Evolutionary conservation across 179 eudicot species (phyloP).

Genomic region (Amaranthus tricolor): DNA sequence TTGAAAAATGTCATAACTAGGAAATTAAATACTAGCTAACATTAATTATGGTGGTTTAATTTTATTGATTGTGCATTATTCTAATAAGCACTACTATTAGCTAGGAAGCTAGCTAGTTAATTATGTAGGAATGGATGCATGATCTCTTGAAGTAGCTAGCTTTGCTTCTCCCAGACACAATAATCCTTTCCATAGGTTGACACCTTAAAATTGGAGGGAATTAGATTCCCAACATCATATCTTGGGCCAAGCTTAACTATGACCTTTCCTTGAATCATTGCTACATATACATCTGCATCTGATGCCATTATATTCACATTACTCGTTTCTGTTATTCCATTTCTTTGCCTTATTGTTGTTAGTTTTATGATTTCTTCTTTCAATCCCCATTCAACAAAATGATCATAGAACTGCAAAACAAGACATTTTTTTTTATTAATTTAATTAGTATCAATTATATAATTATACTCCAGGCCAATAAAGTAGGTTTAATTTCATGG

Average conservation of each 20-base stretch:
- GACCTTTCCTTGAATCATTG: slow-evolving; percentile 20
- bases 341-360: slow-evolving; percentile 3
- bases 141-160: background rate
- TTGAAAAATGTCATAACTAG: too few relatives aligned
- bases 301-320: slow-evolving; percentile 18
- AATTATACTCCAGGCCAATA: too few relatives aligned
- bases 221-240: slow-evolving; percentile 15
- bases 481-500: too few relatives aligned
- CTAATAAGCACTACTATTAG: too few relatives aligned
- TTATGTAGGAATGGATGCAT: too few relatives aligned
- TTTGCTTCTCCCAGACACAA: slow-evolving; percentile 20
- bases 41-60: too few relatives aligned
- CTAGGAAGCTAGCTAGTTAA: too few relatives aligned
- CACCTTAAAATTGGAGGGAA: slow-evolving; percentile 19
- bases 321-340: slow-evolving; percentile 17
- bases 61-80: too few relatives aligned
- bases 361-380: slow-evolving; percentile 18
- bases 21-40: too few relatives aligned
- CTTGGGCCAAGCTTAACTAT: slow-evolving; percentile 18
- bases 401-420: slow-evolving; percentile 18
- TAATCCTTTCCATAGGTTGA: slow-evolving; percentile 16
- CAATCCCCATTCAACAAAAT: slow-evolving; percentile 22
- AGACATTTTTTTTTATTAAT: background rate
- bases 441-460: too few relatives aligned
- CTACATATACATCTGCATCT: slow-evolving; percentile 5